A percentile compares a stretch with the other conserved stretches of the same genome.
phyloP scores from a whole-genome alignment of 305 asterid genomes.

The Fraxinus angustifolia region DNA sequence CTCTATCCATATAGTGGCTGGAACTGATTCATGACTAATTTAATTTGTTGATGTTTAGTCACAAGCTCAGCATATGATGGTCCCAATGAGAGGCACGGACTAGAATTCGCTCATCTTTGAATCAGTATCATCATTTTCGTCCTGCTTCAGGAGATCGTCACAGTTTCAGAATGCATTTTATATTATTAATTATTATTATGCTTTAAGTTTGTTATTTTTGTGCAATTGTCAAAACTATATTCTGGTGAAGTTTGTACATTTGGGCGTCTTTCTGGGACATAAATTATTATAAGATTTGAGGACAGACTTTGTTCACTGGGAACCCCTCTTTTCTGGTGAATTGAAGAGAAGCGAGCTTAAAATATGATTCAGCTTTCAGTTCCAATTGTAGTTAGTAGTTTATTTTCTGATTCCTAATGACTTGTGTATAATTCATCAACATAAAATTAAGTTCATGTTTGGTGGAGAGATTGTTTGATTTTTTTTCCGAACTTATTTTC shows the following conservation, averaged over 20 bases:
- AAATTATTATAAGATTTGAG: neutral
- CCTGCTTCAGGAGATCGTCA: slow-evolving; percentile 23
- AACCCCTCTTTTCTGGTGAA: neutral
- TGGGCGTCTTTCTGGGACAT: slow-evolving; percentile 5
- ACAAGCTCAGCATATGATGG: slow-evolving; percentile 56
- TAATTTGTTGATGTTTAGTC: slow-evolving; percentile 28
- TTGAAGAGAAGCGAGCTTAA: neutral
- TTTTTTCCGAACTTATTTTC: no score
- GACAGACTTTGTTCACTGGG: neutral
- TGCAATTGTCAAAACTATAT: slow-evolving; percentile 19
- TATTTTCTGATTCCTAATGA: neutral
- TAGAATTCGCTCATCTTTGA: slow-evolving; percentile 23
- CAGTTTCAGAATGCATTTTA: slow-evolving; percentile 24
- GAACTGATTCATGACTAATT: neutral
- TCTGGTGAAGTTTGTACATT: slow-evolving; percentile 36
- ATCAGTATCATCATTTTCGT: slow-evolving; percentile 17
- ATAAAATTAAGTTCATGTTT: neutral
- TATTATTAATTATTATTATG: slow-evolving; percentile 14
- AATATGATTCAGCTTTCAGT: neutral
- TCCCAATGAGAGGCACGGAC: slow-evolving; percentile 58
- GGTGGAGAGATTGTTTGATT: neutral
- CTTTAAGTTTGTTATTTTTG: slow-evolving; percentile 25
- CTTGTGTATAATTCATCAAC: neutral
- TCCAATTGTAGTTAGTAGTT: neutral
- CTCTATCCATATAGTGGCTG: neutral